These are phyloP conservation scores for Trichocladium antarcticum DNA, from an alignment of 495 filamentous ascomycete species.

Conservation along the genomic window DNA sequence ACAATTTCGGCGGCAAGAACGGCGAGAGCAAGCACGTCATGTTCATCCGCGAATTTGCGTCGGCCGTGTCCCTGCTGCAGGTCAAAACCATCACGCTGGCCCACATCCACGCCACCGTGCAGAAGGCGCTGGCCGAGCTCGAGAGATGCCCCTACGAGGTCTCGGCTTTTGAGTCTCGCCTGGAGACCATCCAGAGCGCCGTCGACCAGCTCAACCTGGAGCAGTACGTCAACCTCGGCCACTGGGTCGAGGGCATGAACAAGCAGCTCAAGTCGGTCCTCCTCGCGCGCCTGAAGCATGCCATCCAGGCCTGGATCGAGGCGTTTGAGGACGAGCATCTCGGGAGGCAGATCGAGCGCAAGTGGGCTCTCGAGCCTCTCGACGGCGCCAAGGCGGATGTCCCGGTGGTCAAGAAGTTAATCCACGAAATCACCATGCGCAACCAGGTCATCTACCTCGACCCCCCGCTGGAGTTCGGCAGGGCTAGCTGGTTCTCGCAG, in stretches of 20 bases:
- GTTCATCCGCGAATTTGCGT: conserved; percentile 87
- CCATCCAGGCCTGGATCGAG: conserved; percentile 72
- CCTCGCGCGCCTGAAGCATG: conserved; percentile 62
- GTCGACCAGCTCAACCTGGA: conserved; percentile 95
- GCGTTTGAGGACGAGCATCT: conserved; percentile 58
- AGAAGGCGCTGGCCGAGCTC: conserved; percentile 73
- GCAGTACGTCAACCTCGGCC: conserved; percentile 80
- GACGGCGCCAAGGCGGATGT: conserved; percentile 33
- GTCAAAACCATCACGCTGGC: conserved; percentile 67
- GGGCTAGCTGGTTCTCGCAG: conserved; percentile 87
- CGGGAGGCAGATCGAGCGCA: conserved; percentile 36
- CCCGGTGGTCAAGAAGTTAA: conserved; percentile 54
- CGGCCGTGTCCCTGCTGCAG: conserved; percentile 73
- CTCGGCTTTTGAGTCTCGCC: conserved; percentile 60
- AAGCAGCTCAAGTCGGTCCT: conserved; percentile 67
- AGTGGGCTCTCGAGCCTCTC: conserved; percentile 31
- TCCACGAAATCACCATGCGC: conserved; percentile 89
- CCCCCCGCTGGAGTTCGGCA: conserved; percentile 80
- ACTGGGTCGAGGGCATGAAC: conserved; percentile 83
- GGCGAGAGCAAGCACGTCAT: conserved; percentile 88
- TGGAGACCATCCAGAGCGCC: conserved; percentile 73
- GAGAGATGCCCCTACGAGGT: conserved; percentile 72
- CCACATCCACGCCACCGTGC: conserved; percentile 68
- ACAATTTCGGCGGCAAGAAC: conserved; percentile 42
- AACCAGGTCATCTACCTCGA: conserved; percentile 95